Base-by-base conservation (phyloP, 2,329 filamentous ascomycete species). In the Colletotrichum siamense region DNA sequence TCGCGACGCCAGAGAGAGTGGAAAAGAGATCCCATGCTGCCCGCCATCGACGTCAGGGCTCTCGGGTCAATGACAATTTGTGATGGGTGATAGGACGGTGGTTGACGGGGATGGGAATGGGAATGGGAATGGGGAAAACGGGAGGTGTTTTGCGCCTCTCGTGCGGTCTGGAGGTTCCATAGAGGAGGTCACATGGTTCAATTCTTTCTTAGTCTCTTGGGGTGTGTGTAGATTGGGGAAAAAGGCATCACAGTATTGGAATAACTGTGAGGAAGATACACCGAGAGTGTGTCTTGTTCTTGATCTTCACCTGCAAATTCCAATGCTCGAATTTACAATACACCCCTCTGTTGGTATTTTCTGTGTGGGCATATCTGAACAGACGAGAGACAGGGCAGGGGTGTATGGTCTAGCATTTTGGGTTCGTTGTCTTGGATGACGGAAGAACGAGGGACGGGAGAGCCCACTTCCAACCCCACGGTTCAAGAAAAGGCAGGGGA, bases 391-490 rank as follows among this genome's bases (percentile, higher is more conserved):
- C 59, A 18, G 26, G n/a, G 49, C 8, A 49, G 55, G 26, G 34
- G 34, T 15, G 69, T 55, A 16, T 16, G 49, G 34, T 32, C 16
- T 10, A 39, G 30, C 9, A 15, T 62, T 62, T n/a, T n/a, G 44
- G 44, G 44, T 49, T 49, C 44, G 55, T 10, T 62, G 73, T 76
- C 73, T 73, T 44, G 65, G 64, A 76, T 76, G 70, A 76, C 73
- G 69, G 72, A 75, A 44, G 28, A 39, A 34, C n/a, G 30, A 59
- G 55, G 32, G 62, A 28, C 30, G 24, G 62, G 28, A 52, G 12
- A 22, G 44, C 32, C 57, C 57, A 70, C 57, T 63, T 52, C 67
- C 57, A 70, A 63, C 68, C 68, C 68, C 55, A 49, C 68, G 68
- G 68, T 70, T 70, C 68, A 34, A 49, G 68, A 34, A 24, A 26